Percentiles rank a stretch among this genome's conserved stretches.
phyloP scores from a whole-genome alignment of 2,329 filamentous ascomycete genomes.

The Parastagonospora avenae region DNA sequence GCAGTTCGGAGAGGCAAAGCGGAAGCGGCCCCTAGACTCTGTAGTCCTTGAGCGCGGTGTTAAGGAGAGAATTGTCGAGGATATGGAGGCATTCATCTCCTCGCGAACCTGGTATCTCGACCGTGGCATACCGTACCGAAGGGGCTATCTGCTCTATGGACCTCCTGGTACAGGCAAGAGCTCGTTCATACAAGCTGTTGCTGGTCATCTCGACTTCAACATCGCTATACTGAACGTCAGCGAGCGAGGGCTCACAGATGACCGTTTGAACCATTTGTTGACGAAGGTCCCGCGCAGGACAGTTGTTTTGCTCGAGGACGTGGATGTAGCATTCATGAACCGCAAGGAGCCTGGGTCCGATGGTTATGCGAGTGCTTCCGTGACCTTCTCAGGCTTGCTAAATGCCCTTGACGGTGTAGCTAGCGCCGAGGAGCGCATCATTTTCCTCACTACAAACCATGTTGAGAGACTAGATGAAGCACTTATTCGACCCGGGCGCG shows the following conservation, averaged over 20 bases:
- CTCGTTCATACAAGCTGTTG: constrained; percentile 93
- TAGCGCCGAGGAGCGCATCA: constrained; percentile 89
- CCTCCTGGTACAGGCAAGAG: constrained; percentile 93
- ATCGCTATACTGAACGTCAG: constrained; percentile 92
- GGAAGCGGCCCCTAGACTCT: constrained; percentile 85
- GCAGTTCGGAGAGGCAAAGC: constrained; percentile 79
- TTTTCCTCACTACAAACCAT: constrained; percentile 94
- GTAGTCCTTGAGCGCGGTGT: constrained; percentile 86
- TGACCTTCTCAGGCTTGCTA: constrained; percentile 91
- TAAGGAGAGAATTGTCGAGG: constrained; percentile 77
- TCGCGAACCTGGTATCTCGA: constrained; percentile 89
- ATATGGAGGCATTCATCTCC: constrained; percentile 80
- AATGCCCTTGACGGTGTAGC: constrained; percentile 80
- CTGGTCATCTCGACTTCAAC: constrained; percentile 88
- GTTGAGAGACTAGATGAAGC: constrained; percentile 88
- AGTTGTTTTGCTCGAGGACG: constrained; percentile 84
- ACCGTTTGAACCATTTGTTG: constrained; percentile 82
- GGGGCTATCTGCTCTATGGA: constrained; percentile 87
- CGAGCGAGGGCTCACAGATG: constrained; percentile 87
- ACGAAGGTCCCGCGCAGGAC: constrained; percentile 84
- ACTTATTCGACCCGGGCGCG: constrained; percentile 84
- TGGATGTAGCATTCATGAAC: constrained; percentile 88
- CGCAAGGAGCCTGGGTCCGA: constrained; percentile 76
- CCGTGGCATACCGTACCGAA: constrained; percentile 89
- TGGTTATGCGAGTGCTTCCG: constrained; percentile 83